A percentile compares a stretch with the other conserved stretches of the same genome.
phyloP scores from a whole-genome alignment of 768 basidiomycete genomes.

The Pleurotus giganteus region DNA sequence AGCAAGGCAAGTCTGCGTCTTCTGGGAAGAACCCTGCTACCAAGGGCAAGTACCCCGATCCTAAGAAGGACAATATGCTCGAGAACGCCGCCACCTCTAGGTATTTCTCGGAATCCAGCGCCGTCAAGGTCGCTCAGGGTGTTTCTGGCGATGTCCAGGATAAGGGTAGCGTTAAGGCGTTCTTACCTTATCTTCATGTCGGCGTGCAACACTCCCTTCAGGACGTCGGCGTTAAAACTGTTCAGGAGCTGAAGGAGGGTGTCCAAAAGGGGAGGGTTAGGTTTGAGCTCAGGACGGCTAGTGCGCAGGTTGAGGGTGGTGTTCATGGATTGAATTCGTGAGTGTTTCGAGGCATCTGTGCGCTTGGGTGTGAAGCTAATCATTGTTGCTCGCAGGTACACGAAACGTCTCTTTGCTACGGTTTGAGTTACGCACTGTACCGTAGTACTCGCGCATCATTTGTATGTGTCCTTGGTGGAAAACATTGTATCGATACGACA shows the following conservation, averaged over 20 bases:
- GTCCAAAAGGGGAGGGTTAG: slow-evolving; percentile 68
- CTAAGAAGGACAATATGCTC: slow-evolving; percentile 44
- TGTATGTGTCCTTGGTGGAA: too few species aligned
- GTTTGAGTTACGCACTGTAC: background rate
- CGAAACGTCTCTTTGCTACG: slow-evolving; percentile 34
- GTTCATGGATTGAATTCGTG: slow-evolving; percentile 95
- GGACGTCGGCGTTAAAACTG: slow-evolving; percentile 79
- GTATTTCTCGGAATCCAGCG: slow-evolving; percentile 91
- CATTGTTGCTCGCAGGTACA: slow-evolving; percentile 25
- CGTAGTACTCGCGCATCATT: too few species aligned
- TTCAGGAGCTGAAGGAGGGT: slow-evolving; percentile 63
- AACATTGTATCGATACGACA: too few species aligned
- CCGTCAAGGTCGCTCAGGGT: slow-evolving; percentile 95
- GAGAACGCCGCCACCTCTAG: slow-evolving; percentile 96
- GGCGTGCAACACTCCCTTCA: slow-evolving; percentile 94
- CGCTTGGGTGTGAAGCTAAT: background rate
- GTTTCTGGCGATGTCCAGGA: slow-evolving; percentile 97
- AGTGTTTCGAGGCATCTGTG: slow-evolving; percentile 33
- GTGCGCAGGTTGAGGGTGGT: slow-evolving; percentile 93
- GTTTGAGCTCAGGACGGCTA: slow-evolving; percentile 92
- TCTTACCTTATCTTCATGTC: slow-evolving; percentile 80
- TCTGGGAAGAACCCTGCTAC: slow-evolving; percentile 24
- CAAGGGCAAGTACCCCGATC: slow-evolving; percentile 54
- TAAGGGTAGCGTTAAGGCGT: slow-evolving; percentile 92
- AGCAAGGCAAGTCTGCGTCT: slow-evolving; percentile 57